Evolutionary conservation across 495 filamentous ascomycete species (phyloP).

Genomic region (Penicillium mononematosum): DNA sequence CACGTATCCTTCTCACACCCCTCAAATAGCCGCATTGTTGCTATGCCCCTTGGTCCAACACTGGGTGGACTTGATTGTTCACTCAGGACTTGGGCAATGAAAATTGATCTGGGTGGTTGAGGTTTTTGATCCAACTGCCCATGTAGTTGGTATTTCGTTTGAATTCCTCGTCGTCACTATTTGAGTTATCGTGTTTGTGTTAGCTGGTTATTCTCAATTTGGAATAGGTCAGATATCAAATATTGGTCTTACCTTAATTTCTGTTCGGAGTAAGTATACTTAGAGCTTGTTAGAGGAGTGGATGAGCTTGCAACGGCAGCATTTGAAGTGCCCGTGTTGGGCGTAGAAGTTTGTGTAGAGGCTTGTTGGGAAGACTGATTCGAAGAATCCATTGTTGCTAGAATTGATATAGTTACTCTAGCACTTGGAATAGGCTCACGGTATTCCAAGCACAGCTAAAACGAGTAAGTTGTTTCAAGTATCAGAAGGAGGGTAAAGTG

Average conservation of each 20-base stretch:
- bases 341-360: not conserved
- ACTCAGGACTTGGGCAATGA: not conserved
- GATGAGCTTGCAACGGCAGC: not conserved
- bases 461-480: not conserved
- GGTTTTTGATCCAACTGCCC: not conserved
- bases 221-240: no score
- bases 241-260: not conserved
- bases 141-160: not conserved
- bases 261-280: not conserved
- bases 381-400: constrained; percentile 3
- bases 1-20: not conserved
- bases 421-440: not conserved
- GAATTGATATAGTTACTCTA: not conserved
- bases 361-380: constrained; percentile 1
- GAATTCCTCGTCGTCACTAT: not conserved
- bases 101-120: not conserved
- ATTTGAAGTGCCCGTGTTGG: not conserved
- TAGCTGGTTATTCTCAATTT: not conserved
- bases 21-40: not conserved
- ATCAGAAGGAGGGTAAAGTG: not conserved
- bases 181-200: not conserved
- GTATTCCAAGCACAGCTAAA: not conserved
- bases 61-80: no score
- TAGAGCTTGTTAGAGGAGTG: not conserved
- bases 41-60: not conserved